Evolutionary conservation across 2,329 filamentous ascomycete genomes (phyloP).

Genomic region (Alternaria solani): DNA sequence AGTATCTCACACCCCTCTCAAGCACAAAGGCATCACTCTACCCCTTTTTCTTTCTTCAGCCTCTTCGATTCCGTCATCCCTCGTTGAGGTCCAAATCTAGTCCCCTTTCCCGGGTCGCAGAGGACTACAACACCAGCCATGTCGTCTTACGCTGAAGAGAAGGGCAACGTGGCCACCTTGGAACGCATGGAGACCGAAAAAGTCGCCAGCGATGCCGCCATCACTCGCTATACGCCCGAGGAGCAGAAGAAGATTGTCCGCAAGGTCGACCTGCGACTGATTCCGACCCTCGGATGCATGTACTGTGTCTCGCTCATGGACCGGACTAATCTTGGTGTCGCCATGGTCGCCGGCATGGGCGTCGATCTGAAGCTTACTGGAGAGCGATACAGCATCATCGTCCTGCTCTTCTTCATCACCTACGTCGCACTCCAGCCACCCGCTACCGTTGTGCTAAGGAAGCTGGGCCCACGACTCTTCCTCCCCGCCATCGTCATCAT

Average conservation of each 20-base stretch:
- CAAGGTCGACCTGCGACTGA: constrained; percentile 49
- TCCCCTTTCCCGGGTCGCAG: neutral
- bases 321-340: constrained; percentile 50
- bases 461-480: constrained; percentile 34
- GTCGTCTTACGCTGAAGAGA: constrained; percentile 31
- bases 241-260: constrained; percentile 36
- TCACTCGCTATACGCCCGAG: constrained; percentile 31
- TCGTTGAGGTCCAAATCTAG: neutral
- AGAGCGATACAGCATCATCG: constrained; percentile 32
- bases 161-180: constrained; percentile 24
- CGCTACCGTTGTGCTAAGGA: constrained; percentile 33
- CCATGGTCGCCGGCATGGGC: constrained; percentile 44
- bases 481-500: constrained; percentile 29
- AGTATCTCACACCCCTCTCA: neutral
- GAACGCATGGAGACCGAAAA: constrained; percentile 27
- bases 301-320: constrained; percentile 53
- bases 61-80: neutral
- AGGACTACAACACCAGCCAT: constrained; percentile 10
- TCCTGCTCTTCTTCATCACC: constrained; percentile 38
- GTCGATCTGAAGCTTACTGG: constrained; percentile 41
- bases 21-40: neutral
- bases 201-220: constrained; percentile 24
- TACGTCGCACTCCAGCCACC: constrained; percentile 36
- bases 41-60: neutral
- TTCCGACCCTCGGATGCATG: constrained; percentile 52